These are phyloP conservation scores for Myxozyma neotropica DNA, from an alignment of 805 yeast genomes.

Conservation along the genomic window DNA sequence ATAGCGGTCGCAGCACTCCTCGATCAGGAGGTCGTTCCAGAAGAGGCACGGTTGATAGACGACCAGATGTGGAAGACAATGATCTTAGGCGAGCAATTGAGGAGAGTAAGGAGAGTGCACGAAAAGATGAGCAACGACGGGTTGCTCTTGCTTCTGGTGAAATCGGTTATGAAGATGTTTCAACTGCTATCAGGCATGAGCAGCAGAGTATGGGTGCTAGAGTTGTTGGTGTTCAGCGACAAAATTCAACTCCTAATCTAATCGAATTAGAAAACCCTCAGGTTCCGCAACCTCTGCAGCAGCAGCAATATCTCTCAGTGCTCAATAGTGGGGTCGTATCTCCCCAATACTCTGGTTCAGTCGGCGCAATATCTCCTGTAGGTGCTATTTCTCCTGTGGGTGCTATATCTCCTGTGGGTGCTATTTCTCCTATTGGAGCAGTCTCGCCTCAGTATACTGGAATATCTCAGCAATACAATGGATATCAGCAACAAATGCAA, in stretches of 20 bases:
- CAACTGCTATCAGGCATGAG: conserved; percentile 39
- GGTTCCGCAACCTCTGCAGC: conserved; percentile 52
- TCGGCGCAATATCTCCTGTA: conserved; percentile 10
- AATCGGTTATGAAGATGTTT: conserved; percentile 43
- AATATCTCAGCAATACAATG: conserved; percentile 9
- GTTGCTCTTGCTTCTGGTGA: conserved; percentile 37
- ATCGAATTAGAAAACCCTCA: conserved; percentile 54
- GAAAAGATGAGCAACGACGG: conserved; percentile 65
- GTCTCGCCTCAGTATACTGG: conserved; percentile 25
- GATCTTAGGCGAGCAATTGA: conserved; percentile 81
- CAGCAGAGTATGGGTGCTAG: conserved; percentile 54
- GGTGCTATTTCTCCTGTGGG: no score
- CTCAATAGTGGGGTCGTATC: conserved; percentile 20
- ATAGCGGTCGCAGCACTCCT: conserved; percentile 1
- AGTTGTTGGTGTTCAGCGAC: conserved; percentile 69
- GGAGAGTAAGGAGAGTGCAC: conserved; percentile 77
- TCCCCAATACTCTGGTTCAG: conserved; percentile 16
- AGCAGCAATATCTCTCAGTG: conserved; percentile 21
- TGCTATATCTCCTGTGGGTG: conserved; percentile 10
- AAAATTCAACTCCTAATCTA: conserved; percentile 43
- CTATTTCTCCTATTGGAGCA: conserved; percentile 12
- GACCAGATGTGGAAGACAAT: conserved; percentile 45
- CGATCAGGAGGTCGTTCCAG: conserved; percentile 15
- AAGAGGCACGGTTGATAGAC: conserved; percentile 10
- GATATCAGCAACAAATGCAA: conserved; percentile 16